Evolutionary conservation across 306 rosid species (phyloP), one percentile per base, ranked within the genome.

Genomic region (Vigna angularis): DNA sequence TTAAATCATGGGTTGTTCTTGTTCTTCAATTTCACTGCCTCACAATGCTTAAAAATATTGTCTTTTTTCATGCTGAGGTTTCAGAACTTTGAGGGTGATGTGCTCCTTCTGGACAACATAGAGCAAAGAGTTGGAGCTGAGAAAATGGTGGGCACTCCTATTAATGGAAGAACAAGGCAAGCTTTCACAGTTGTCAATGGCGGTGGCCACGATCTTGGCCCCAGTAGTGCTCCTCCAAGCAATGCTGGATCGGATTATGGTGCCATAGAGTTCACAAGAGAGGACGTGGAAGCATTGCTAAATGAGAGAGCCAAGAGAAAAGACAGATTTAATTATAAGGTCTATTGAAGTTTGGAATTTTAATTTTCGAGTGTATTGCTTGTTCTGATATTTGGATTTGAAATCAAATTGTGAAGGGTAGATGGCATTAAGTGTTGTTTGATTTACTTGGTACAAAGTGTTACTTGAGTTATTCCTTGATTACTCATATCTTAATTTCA

Each of bases 281-380:
- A 95, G 73, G 98, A 95, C 64, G 98, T 95, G 53, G 97, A 91
- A 58, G 94, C 96, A 40, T 72, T 95, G 86, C 70, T 95, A 70
- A 93, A 83, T 77, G 99, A 95, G 81, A 91, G 85, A 59, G 83
- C 94, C 64, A 93, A 83, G 79, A 91, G 93, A 85, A 95, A 89
- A 79, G 98, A 95, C 80, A 95, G 90, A 82, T 95, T 91, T 78
- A 95, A 88, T 85, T 96, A 93, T 59, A 95, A 93, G 99, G 99
- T 95, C 34, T 62, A 87, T 79, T 62, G 22, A 72, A 49, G 61
- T 59, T 87, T 66, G 15, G 28, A 69, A 22, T 6, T 40, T 66
- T 42, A 18, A 18, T n/a, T 62, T 3, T 6, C 45, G 22, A 15
- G 28, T 64, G 28, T 36, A 28, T 64, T 68, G 28, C 48, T n/a